Base-by-base conservation (phyloP, 1,139 yeast genomes). In the Geotrichum klebahnii region DNA sequence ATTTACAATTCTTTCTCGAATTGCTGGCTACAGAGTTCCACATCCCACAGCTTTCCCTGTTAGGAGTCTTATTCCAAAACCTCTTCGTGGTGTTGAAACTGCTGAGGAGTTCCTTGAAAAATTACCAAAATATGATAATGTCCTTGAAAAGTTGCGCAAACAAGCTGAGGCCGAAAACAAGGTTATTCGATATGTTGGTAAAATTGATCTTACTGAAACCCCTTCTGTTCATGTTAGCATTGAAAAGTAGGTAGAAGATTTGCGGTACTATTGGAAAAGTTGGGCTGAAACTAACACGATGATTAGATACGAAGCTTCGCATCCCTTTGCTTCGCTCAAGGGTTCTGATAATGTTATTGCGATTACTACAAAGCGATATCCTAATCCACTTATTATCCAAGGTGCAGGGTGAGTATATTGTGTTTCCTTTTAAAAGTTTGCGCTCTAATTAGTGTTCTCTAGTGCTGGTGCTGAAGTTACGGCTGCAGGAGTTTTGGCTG, bases 401-500 rank as follows among this genome's bases (percentile, higher is more conserved):
- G 98, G 99, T 70, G 98, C 98, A 38, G 98, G 96, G 52, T 52
- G 32, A 39, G 55, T 42, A 9, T 44, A 9, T 12, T 29, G 14
- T 3, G 20, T 3, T n/a, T 17, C 37, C 6, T 14, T 33, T n/a
- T 38, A 14, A n/a, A 8, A 17, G 14, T 12, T 23, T 12, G 19
- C n/a, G 6, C 24, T 36, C 5, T 44, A 8, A 26, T 28, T 20
- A 37, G n/a, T 20, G 36, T 5, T 29, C 14, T 19, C 9, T 42
- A 48, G 72, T 69, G 98, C 98, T 32, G 98, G 98, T 70, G 96
- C 96, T 54, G 97, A 83, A 38, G 97, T 92, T 50, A 92, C 99
- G 50, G 98, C 99, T 55, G 95, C 94, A 68, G 98, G 98, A 69
- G 97, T 94, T 45, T 77, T 92, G 62, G 96, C 95, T 48, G 98